Evolutionary conservation across 805 yeast genomes (phyloP), one percentile per base, ranked within the genome.

Genomic region (Candida parachauliodes): DNA sequence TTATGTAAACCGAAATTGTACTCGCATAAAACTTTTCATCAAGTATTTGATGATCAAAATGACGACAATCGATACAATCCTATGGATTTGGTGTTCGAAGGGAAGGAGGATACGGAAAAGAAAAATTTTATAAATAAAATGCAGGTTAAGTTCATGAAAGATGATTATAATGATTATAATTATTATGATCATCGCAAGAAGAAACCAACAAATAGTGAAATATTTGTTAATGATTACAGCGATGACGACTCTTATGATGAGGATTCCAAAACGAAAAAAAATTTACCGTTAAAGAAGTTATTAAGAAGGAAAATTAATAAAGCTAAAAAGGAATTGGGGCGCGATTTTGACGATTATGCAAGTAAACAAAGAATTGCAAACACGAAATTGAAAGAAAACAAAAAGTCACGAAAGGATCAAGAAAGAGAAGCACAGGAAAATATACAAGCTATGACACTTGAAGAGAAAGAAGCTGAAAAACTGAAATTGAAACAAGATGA

Each of bases 1-100:
- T 43, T 42, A 23, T 49, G 47, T 32, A 64, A 62, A 43, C 70
- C 70, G 5, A 58, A 52, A 14, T 36, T 54, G 37, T 67, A 65
- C 47, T 61, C 69, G 1, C 72, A 65, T 40, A 60, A 59, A 37
- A 66, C 71, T 1, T 65, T 66, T 43, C 42, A 48, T 17, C 66
- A 66, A 5, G 69, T 68, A 3, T 67, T 68, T 40, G 44, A 45
- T 10, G 59, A 60, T 28, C 49, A 50, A 17, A 68, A 63, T 34
- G 50, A 48, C 14, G 43, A 45, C 24, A 57, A 50, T 25, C 51
- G 49, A 28, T 59, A 60, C 34, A 67, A 63, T 39, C 74, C 74
- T 2, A 60, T 61, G 44, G 70, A 65, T 37, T 47, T 52, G 27
- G 72, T 68, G 5, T 68, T 68, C 44, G 59, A 60, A 25, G 58